Percentiles rank a stretch among this genome's conserved stretches.
Evolutionary conservation across 176 grass and related monocot species (phyloP).

Genomic region (Oryza meyeriana): DNA sequence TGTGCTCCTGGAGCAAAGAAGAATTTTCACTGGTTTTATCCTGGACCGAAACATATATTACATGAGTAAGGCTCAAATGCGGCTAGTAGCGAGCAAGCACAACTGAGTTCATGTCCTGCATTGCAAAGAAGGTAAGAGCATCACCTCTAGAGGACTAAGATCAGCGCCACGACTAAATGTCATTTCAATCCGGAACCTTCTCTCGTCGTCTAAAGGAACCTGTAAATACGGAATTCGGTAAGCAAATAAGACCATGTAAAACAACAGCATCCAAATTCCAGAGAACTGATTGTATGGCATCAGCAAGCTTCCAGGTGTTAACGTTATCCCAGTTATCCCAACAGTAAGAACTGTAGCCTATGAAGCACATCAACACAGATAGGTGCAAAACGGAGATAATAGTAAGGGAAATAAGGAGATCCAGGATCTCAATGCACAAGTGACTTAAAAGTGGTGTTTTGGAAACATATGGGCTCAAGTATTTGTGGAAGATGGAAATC

Average conservation of each 20-base stretch:
- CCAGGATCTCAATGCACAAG: background rate
- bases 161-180: slow-evolving; percentile 92
- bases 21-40: slow-evolving; percentile 63
- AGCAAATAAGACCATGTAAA: background rate
- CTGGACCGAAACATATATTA: slow-evolving; percentile 45
- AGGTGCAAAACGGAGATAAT: background rate
- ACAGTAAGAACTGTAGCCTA: background rate
- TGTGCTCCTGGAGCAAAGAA: slow-evolving; percentile 89
- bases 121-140: background rate
- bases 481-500: background rate
- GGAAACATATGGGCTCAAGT: background rate
- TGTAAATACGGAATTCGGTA: slow-evolving; percentile 29
- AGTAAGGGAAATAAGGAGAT: background rate
- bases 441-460: background rate
- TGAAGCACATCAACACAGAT: background rate
- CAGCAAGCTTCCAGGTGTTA: background rate
- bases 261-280: background rate
- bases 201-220: slow-evolving; percentile 93
- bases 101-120: background rate
- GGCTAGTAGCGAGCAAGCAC: background rate
- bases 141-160: slow-evolving; percentile 89
- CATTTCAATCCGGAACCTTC: slow-evolving; percentile 99
- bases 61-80: background rate
- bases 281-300: background rate
- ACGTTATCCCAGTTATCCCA: background rate